phyloP scores from a whole-genome alignment of 257 asterid genomes.

The Solanum clarkiae region DNA sequence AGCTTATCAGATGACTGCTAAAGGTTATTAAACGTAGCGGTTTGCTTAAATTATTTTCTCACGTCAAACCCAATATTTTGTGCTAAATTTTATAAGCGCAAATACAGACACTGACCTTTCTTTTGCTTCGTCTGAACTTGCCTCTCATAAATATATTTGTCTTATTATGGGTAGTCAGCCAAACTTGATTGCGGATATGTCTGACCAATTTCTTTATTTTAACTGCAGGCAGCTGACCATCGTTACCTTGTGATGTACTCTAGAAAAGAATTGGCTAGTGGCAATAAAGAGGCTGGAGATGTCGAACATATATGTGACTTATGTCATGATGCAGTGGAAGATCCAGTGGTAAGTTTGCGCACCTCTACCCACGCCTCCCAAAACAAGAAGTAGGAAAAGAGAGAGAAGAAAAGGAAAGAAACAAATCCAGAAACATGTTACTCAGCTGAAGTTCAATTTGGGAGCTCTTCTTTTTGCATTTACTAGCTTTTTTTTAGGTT shows the following conservation, averaged over 20 bases:
- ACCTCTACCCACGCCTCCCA: background rate
- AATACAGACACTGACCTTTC: background rate
- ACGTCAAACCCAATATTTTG: no score
- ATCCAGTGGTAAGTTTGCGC: slow-evolving; percentile 5
- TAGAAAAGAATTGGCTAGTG: slow-evolving; percentile 31
- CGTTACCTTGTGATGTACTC: slow-evolving; percentile 45
- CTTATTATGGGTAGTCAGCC: background rate
- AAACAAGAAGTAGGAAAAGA: no score
- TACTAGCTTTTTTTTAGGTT: no score
- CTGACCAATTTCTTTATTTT: background rate
- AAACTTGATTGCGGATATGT: background rate
- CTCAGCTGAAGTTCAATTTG: no score
- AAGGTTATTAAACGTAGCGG: no score
- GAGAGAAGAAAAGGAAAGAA: no score
- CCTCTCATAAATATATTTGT: background rate
- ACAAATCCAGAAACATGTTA: no score
- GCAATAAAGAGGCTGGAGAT: slow-evolving; percentile 23
- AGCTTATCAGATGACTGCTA: background rate
- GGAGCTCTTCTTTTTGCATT: no score
- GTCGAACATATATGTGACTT: slow-evolving; percentile 39
- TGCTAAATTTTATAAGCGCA: background rate
- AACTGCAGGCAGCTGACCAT: slow-evolving; percentile 77
- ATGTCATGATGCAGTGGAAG: slow-evolving; percentile 65
- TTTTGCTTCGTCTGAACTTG: background rate
- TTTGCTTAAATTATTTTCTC: no score